Evolutionary conservation across 1,139 yeast genomes (phyloP).

Genomic region (Meyerozyma sp.): DNA sequence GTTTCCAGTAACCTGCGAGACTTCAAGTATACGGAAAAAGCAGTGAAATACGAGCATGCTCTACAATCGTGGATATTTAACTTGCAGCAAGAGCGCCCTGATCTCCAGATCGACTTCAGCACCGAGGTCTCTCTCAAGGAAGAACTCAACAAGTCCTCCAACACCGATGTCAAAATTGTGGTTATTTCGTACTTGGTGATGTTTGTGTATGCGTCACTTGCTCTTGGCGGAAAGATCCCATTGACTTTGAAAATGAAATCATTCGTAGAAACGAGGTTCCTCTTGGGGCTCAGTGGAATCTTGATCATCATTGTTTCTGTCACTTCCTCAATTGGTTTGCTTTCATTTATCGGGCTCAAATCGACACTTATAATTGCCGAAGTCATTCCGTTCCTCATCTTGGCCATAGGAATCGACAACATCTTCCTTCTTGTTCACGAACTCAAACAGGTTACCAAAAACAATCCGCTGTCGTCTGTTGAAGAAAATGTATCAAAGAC

Average conservation of each 20-base stretch:
- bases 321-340: constrained; percentile 74
- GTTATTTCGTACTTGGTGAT: constrained; percentile 74
- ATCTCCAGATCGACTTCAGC: constrained; percentile 64
- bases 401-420: constrained; percentile 95
- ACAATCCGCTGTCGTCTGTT: constrained; percentile 34
- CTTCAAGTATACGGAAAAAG: constrained; percentile 32
- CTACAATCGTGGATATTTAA: constrained; percentile 53
- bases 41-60: constrained; percentile 59
- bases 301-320: constrained; percentile 77
- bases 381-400: constrained; percentile 88
- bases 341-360: constrained; percentile 67
- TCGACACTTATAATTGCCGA: constrained; percentile 93
- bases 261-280: constrained; percentile 60
- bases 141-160: constrained; percentile 77
- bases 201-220: constrained; percentile 85
- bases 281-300: constrained; percentile 78
- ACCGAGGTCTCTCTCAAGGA: constrained; percentile 81
- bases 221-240: constrained; percentile 59
- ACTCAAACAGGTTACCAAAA: constrained; percentile 46
- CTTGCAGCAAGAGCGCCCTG: constrained; percentile 39
- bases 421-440: constrained; percentile 84
- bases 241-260: constrained; percentile 15
- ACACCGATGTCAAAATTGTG: constrained; percentile 71
- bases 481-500: constrained; percentile 56
- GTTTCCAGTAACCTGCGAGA: constrained; percentile 36